Conservation (phyloP, 75 land plant genomes). For the Pinus albicaulis region DNA sequence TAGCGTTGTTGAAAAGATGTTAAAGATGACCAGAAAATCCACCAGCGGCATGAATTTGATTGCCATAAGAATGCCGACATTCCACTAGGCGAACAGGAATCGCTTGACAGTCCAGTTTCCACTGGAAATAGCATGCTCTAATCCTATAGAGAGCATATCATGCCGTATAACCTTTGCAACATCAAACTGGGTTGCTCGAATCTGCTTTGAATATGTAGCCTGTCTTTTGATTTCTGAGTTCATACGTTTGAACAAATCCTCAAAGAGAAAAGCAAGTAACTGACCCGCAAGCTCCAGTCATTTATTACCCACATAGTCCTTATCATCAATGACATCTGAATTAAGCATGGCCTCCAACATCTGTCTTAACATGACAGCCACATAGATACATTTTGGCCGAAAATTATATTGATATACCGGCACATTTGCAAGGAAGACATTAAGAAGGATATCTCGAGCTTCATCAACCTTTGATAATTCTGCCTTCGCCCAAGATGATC, state of each 20-base stretch:
- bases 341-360: background rate
- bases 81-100: too few species aligned
- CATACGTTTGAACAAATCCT: background rate
- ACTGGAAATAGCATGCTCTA: slow-evolving; percentile 93
- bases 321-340: background rate
- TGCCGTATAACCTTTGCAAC: slow-evolving; percentile 54
- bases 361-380: background rate
- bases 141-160: slow-evolving; percentile 56
- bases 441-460: slow-evolving; percentile 53
- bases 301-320: background rate
- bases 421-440: background rate
- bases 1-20: too few species aligned
- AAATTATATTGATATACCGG: background rate
- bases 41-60: too few species aligned
- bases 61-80: too few species aligned
- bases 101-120: slow-evolving; percentile 90
- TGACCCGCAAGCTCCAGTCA: background rate
- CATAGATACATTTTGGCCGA: background rate
- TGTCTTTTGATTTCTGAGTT: background rate
- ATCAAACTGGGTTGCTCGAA: slow-evolving; percentile 71
- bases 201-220: slow-evolving; percentile 36
- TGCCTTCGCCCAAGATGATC: background rate
- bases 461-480: slow-evolving; percentile 40
- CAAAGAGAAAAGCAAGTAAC: background rate
- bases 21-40: too few species aligned